Evolutionary conservation across 805 yeast genomes (phyloP), one percentile per base, ranked within the genome.

Genomic region (Kluyveromyces siamensis): DNA sequence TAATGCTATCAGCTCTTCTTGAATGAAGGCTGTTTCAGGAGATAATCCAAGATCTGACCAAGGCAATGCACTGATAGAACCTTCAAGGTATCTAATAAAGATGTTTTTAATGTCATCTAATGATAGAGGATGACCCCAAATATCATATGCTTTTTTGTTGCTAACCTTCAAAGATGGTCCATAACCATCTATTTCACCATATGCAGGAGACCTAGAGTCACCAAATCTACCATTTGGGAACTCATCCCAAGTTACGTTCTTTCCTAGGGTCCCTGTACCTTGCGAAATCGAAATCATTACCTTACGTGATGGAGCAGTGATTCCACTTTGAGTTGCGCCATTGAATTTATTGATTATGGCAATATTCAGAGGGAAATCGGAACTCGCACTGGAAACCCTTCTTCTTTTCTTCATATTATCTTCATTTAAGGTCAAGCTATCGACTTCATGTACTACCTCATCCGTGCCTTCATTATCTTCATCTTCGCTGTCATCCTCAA

Each of bases 131-230:
- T 73, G 70, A 0, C 96, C 96, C 96, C 97, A 90, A 17, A 80
- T 71, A 47, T 77, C 79, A 45, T 75, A 71, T 1, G 95, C 95
- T 59, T 75, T 79, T 37, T 76, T 73, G 11, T 81, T 75, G 8
- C 83, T 76, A 5, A 87, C 81, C 60, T 90, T 90, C 58, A 93
- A 76, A 2, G 85, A 79, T 0, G 97, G 96, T 2, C 98, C 98
- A 65, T 91, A 93, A 30, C 98, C 98, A 65, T 90, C 97, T 58
- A 91, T 87, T 69, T 91, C 97, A 72, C 98, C 99, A 67, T 86
- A 91, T 1, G 98, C 98, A 17, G 97, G 96, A 35, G 96, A 87
- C 59, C 93, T 75, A 0, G 96, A 86, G 68, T 89, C 96, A 70
- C 97, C 95, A 66, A 87, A 88, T 70, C 98, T 77, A 62, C 97